Conservation (phyloP, 202 grass and related monocot species). For the Tripidium arundinaceum region DNA sequence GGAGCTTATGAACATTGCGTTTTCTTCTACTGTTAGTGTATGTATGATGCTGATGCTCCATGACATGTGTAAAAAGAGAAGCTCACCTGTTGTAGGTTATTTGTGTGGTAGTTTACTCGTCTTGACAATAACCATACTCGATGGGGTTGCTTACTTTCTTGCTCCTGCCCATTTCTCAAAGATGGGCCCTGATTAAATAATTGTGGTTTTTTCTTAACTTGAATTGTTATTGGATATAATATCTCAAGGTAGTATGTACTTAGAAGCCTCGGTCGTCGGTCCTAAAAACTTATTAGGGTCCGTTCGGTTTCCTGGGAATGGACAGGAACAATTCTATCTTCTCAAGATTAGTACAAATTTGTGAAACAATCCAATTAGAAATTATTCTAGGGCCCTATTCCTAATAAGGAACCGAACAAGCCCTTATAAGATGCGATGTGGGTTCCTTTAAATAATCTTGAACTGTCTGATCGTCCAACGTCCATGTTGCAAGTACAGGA, state of each 20-base stretch:
- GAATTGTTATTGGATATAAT: background rate
- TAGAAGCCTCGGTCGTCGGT: no score
- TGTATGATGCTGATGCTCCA: conserved; percentile 4
- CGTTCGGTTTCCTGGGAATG: no score
- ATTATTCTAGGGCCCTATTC: no score
- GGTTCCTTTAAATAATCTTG: no score
- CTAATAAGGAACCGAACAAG: no score
- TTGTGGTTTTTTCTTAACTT: background rate
- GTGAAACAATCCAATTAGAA: no score
- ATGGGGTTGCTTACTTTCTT: background rate
- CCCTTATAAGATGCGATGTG: no score
- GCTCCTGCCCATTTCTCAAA: background rate
- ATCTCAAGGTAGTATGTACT: background rate
- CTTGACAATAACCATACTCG: background rate
- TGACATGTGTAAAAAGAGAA: conserved; percentile 17
- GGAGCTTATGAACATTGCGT: background rate
- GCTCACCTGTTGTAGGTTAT: conserved; percentile 25
- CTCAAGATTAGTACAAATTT: no score
- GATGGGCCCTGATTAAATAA: background rate
- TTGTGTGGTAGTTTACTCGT: conserved; percentile 3
- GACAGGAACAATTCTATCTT: no score
- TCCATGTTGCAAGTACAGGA: no score
- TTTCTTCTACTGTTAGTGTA: conserved; percentile 9
- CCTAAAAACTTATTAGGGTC: no score
- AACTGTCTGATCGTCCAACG: no score